These are phyloP conservation scores for Paecilomyces sp. DNA, from an alignment of 2,329 filamentous ascomycete genomes.

Conservation along the genomic window DNA sequence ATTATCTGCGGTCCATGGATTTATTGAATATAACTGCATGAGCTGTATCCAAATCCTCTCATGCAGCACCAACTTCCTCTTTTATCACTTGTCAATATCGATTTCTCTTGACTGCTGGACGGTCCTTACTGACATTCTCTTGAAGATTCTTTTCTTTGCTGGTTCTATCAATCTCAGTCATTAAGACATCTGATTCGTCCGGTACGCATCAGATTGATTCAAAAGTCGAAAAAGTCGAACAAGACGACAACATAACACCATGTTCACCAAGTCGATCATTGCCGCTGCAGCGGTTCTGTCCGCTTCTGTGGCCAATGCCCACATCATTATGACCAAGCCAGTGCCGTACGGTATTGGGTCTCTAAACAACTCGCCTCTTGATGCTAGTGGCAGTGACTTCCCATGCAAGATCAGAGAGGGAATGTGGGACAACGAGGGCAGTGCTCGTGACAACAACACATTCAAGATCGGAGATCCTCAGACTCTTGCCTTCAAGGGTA, in stretches of 20 bases:
- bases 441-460: slow-evolving; percentile 45
- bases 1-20: neutral
- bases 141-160: slow-evolving; percentile 4
- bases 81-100: too few relatives aligned
- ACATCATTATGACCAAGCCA: too few relatives aligned
- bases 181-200: slow-evolving; percentile 22
- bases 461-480: slow-evolving; percentile 59
- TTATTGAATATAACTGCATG: neutral
- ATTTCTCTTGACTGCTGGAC: neutral
- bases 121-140: neutral
- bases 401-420: slow-evolving; percentile 67
- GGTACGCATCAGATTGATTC: slow-evolving; percentile 24
- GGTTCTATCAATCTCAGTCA: neutral
- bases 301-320: slow-evolving; percentile 57
- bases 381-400: slow-evolving; percentile 57
- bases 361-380: slow-evolving; percentile 67
- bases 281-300: slow-evolving; percentile 42
- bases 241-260: slow-evolving; percentile 10
- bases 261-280: slow-evolving; percentile 23
- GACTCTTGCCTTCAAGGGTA: slow-evolving; percentile 59
- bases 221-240: slow-evolving; percentile 10
- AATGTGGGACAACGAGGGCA: slow-evolving; percentile 27
- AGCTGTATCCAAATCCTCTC: neutral
- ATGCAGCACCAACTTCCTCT: neutral
- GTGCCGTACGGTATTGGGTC: too few relatives aligned